A percentile compares a stretch with the other conserved stretches of the same genome.
Evolutionary conservation across 805 yeast species (phyloP).

Genomic region (Saturnispora dispora): DNA sequence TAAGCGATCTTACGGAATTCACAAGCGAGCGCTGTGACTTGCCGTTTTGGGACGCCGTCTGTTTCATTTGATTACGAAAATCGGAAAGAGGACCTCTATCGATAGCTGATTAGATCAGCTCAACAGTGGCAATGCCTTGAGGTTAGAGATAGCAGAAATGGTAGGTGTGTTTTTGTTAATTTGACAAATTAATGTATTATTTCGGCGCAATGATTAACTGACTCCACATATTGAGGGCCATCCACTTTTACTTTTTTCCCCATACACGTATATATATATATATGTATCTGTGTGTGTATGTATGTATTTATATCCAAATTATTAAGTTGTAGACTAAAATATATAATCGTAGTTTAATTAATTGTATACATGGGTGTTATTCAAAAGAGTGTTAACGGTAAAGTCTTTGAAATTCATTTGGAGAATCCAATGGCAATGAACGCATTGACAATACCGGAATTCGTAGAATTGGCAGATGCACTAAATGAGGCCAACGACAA

Average conservation of each 20-base stretch:
- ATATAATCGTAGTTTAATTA: neutral
- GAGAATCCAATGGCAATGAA: constrained; percentile 54
- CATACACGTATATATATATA: neutral
- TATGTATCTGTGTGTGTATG: too few relatives aligned
- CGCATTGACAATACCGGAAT: constrained; percentile 60
- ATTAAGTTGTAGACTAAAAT: neutral
- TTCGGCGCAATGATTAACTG: neutral
- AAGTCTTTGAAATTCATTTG: constrained; percentile 46
- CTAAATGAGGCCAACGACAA: constrained; percentile 57
- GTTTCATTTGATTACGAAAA: neutral
- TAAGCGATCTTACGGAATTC: constrained; percentile 1
- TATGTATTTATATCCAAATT: neutral
- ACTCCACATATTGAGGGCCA: neutral
- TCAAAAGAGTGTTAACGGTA: constrained; percentile 13
- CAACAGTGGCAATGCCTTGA: neutral
- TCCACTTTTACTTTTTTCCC: neutral
- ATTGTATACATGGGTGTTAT: neutral
- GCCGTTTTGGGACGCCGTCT: neutral
- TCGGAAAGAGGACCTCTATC: neutral
- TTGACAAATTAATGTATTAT: neutral
- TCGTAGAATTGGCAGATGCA: constrained; percentile 47
- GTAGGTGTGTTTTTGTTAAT: neutral
- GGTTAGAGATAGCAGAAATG: neutral
- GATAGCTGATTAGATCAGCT: neutral
- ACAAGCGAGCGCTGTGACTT: constrained; percentile 3